phyloP scores from a whole-genome alignment of 257 asterid species.

The Penstemon davidsonii region DNA sequence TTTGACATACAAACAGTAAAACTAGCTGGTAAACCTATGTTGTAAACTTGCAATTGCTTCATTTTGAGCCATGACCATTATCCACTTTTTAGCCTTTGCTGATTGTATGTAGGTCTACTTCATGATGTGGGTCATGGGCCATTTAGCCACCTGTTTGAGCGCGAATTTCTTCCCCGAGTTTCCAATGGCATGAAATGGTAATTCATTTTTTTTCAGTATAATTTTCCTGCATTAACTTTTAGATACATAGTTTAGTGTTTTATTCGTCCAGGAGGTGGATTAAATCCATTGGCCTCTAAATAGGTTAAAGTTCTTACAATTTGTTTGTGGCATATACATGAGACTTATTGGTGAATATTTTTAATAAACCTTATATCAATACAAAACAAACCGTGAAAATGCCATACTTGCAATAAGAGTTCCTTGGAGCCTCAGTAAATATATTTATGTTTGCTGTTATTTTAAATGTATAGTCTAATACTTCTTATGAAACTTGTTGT shows the following conservation, averaged over 20 bases:
- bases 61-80: constrained; percentile 18
- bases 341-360: constrained; percentile 10
- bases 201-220: constrained; percentile 15
- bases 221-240: background rate
- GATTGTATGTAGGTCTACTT: constrained; percentile 64
- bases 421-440: background rate
- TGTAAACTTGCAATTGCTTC: constrained; percentile 17
- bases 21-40: constrained; percentile 61
- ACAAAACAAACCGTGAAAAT: background rate
- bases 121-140: constrained; percentile 98
- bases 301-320: background rate
- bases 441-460: background rate
- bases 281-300: background rate
- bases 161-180: constrained; percentile 71
- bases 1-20: constrained; percentile 74
- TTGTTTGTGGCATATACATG: constrained; percentile 6
- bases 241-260: constrained; percentile 15
- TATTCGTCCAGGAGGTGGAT: background rate
- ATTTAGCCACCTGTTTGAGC: constrained; percentile 91
- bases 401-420: background rate
- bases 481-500: constrained; percentile 1
- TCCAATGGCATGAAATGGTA: constrained; percentile 57
- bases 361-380: background rate
- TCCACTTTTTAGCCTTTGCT: constrained; percentile 28
- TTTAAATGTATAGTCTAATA: constrained; percentile 3